phyloP scores from a whole-genome alignment of 2,329 filamentous ascomycete genomes.

The Periconia digitata region DNA sequence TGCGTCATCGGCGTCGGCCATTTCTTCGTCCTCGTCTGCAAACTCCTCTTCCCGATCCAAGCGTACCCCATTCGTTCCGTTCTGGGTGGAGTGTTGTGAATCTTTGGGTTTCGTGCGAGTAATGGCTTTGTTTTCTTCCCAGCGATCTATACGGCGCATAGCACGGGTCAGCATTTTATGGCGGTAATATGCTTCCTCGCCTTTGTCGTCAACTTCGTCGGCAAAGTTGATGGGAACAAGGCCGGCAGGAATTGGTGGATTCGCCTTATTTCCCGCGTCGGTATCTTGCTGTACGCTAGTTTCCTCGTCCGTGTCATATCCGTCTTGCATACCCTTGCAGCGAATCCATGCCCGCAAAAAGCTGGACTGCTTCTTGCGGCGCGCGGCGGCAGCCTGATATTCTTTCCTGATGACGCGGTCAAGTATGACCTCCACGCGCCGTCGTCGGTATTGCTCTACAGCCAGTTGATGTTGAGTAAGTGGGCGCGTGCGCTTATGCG shows the following conservation, averaged over 20 bases:
- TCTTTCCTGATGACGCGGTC: constrained; percentile 70
- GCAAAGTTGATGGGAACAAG: constrained; percentile 59
- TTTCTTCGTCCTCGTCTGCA: constrained; percentile 33
- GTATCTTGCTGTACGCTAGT: constrained; percentile 36
- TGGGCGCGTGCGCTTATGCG: constrained; percentile 64
- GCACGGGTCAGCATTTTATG: constrained; percentile 66
- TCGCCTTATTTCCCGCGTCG: constrained; percentile 30
- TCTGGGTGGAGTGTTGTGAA: constrained; percentile 12
- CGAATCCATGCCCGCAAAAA: constrained; percentile 68
- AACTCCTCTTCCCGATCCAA: constrained; percentile 30
- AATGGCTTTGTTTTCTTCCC: constrained; percentile 55
- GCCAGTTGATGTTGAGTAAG: constrained; percentile 81
- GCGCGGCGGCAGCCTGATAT: constrained; percentile 65
- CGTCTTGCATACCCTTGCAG: constrained; percentile 52
- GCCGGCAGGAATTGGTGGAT: constrained; percentile 50
- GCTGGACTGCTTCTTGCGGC: constrained; percentile 65
- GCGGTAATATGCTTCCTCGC: constrained; percentile 71
- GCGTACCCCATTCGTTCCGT: constrained; percentile 12
- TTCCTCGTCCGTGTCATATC: constrained; percentile 52
- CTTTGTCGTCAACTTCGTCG: constrained; percentile 70
- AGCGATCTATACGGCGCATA: constrained; percentile 67
- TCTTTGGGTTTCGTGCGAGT: constrained; percentile 27
- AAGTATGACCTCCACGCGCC: constrained; percentile 80
- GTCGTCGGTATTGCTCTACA: constrained; percentile 74
- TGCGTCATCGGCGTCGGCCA: constrained; percentile 24